These are phyloP conservation scores for Lecanicillium sp. DNA, from an alignment of 2,329 filamentous ascomycete genomes.

Conservation along the genomic window DNA sequence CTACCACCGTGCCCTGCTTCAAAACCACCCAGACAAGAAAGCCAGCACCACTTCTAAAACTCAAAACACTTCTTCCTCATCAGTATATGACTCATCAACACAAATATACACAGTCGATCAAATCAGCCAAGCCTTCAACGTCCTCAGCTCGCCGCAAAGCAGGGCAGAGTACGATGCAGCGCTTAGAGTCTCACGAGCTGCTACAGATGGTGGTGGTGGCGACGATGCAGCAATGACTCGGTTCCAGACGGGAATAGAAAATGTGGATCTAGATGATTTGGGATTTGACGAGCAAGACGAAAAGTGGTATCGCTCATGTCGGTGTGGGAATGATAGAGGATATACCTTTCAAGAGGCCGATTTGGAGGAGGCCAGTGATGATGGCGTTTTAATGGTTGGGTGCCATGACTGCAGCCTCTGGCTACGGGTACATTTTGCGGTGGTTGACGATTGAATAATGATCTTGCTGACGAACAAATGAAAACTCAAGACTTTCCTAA, in stretches of 20 bases:
- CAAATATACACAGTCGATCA: constrained; percentile 49
- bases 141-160: constrained; percentile 41
- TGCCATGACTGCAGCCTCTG: constrained; percentile 60
- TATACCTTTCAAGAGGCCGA: constrained; percentile 52
- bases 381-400: constrained; percentile 54
- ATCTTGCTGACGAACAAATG: constrained; percentile 6
- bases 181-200: constrained; percentile 28
- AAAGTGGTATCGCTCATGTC: constrained; percentile 50
- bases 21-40: constrained; percentile 56
- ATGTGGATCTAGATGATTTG: constrained; percentile 58
- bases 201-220: constrained; percentile 9
- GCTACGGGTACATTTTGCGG: constrained; percentile 55
- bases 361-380: constrained; percentile 48
- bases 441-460: constrained; percentile 30
- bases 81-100: constrained; percentile 4
- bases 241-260: constrained; percentile 54
- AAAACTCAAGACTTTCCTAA: too few relatives aligned
- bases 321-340: constrained; percentile 55
- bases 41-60: too few relatives aligned
- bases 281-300: constrained; percentile 37
- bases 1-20: constrained; percentile 56
- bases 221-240: constrained; percentile 8
- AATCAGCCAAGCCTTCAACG: constrained; percentile 50
- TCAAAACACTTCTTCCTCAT: constrained; percentile 8
- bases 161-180: constrained; percentile 46